A percentile compares a stretch with the other conserved stretches of the same genome.
Evolutionary conservation across 306 rosid species (phyloP).

Genomic region (Dicorynia guianensis): DNA sequence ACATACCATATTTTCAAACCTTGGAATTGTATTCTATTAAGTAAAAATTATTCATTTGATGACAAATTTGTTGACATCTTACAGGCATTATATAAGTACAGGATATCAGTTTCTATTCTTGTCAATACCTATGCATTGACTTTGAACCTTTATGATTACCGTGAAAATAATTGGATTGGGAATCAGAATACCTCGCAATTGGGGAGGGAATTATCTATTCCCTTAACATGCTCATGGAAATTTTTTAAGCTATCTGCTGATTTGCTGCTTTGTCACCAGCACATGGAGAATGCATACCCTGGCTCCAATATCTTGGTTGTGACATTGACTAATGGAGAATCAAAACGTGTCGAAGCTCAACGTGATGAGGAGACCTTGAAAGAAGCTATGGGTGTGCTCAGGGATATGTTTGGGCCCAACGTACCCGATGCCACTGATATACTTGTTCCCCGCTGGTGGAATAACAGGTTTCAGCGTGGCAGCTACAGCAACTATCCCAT

Average conservation of each 20-base stretch:
- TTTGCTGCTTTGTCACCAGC: constrained; percentile 67
- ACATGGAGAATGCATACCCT: constrained; percentile 97
- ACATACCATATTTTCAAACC: constrained; percentile 29
- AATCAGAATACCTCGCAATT: constrained; percentile 23
- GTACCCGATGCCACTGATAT: constrained; percentile 83
- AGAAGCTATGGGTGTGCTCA: constrained; percentile 91
- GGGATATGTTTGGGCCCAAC: constrained; percentile 83
- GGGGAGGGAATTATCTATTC: constrained; percentile 42
- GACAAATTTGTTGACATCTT: constrained; percentile 18
- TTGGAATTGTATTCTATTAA: constrained; percentile 34
- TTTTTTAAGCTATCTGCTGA: constrained; percentile 46
- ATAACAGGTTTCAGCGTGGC: constrained; percentile 89
- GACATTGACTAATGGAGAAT: constrained; percentile 93
- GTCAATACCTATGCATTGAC: constrained; percentile 35
- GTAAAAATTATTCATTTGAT: constrained; percentile 26
- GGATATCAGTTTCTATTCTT: constrained; percentile 11
- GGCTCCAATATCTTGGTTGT: constrained; percentile 94
- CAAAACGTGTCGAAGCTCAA: constrained; percentile 96
- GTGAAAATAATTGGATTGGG: constrained; percentile 37
- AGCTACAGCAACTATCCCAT: constrained; percentile 96
- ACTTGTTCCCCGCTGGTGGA: constrained; percentile 93
- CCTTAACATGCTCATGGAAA: constrained; percentile 35
- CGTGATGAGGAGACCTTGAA: constrained; percentile 70
- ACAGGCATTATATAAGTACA: constrained; percentile 36
- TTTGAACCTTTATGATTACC: constrained; percentile 24